Percentiles rank a stretch among this genome's conserved stretches.
Conservation (phyloP, 1,284 basidiomycete genomes). For the Tremellales sp. region DNA sequence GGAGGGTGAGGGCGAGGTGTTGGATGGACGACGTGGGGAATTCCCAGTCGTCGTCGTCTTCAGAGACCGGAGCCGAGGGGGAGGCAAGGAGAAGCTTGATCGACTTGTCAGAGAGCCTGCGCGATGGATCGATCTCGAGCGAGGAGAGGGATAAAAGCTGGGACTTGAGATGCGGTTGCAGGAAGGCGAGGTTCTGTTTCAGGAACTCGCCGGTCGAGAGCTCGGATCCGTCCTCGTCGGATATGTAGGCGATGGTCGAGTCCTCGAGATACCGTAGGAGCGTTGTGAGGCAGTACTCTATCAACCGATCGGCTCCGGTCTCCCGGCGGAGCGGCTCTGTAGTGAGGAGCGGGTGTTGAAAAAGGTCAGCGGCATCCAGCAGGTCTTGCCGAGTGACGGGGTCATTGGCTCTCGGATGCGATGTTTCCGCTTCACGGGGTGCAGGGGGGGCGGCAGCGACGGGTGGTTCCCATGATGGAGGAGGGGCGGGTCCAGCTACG, state of each 20-base stretch:
- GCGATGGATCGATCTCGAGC: constrained; percentile 6
- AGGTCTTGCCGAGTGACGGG: constrained; percentile 7
- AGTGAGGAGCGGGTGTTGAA: constrained; percentile 3
- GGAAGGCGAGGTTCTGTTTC: constrained; percentile 26
- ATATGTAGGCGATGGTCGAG: constrained; percentile 7
- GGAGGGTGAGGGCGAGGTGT: constrained; percentile 27
- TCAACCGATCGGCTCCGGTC: constrained; percentile 11
- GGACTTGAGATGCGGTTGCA: constrained; percentile 28
- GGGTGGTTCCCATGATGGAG: constrained; percentile 42
- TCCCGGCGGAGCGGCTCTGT: too few relatives aligned
- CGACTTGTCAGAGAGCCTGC: too few relatives aligned
- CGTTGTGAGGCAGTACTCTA: constrained; percentile 22
- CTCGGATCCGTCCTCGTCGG: constrained; percentile 3
- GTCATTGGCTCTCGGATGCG: neutral
- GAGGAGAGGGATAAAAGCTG: constrained; percentile 20
- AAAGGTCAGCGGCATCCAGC: constrained; percentile 3
- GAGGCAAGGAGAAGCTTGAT: too few relatives aligned
- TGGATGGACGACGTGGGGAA: constrained; percentile 9
- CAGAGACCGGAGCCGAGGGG: neutral
- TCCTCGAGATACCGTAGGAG: constrained; percentile 28
- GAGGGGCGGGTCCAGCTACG: constrained; percentile 39
- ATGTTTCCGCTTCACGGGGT: neutral
- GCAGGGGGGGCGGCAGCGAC: constrained; percentile 1
- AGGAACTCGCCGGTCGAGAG: constrained; percentile 24
- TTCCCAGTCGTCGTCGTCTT: constrained; percentile 20